Base-by-base conservation (phyloP, 768 basidiomycete species). In the Hericium rajendrae region DNA sequence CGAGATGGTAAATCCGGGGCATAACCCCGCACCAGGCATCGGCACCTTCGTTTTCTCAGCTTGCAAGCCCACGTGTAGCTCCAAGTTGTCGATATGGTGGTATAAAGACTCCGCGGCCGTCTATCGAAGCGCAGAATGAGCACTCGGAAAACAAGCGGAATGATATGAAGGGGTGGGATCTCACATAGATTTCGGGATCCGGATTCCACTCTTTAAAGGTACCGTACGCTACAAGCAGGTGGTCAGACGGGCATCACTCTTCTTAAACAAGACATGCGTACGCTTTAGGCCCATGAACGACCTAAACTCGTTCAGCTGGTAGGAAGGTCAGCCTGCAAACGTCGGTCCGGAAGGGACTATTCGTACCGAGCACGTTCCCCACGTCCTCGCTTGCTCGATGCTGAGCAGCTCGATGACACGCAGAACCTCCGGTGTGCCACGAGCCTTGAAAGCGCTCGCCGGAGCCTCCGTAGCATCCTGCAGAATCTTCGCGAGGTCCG, bases 1-100 rank as follows among this genome's bases (percentile, higher is more conserved):
- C 6, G 88, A 88, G 61, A 89, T 85, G 4, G 91, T 91, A 71
- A 83, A 91, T 26, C 88, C 87, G 4, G 88, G 88, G 67, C 88
- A 91, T 4, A 91, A 67, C 11, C 89, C 90, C 6, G 86, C 83
- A 6, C 88, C 91, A 1, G 81, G 78, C 22, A 75, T 74, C 6
- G 83, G 78, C 2, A 63, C 59, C 65, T 91, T 91, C 2, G 85
- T 65, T 62, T 90, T 75, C 67, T 92, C 90, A 5, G 86, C 86
- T 48, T 66, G 66, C 56, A 69, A 11, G 3, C 68, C 68, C 8
- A 68, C 88, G 64, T 91, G 79, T 11, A 93, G 79, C 66, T 92
- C 91, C 38, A 92, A 78, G 66, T 88, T 85, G 62, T 91, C 81
- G 56, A 91, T 85, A 60, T 87, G 76, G 49, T 75, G 76, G 64